Conservation (phyloP, 2,329 filamentous ascomycete species). For the Cordyceps fumosorosea region DNA sequence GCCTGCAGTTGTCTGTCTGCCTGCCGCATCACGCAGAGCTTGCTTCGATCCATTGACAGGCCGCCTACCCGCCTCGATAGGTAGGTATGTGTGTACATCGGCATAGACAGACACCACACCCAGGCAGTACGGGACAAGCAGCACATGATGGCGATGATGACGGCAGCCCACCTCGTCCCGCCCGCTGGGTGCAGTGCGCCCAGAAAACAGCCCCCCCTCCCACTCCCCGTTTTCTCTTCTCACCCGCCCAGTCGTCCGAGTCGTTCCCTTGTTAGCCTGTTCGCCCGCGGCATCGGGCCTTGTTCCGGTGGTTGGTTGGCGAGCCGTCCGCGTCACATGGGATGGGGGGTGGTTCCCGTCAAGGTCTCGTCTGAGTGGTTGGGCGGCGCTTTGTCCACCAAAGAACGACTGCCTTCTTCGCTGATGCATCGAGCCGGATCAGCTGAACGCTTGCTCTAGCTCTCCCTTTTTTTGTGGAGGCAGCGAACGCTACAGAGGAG, state of each 20-base stretch:
- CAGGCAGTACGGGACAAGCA: neutral
- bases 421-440: constrained; percentile 9
- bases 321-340: constrained; percentile 9
- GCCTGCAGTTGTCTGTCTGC: neutral
- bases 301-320: constrained; percentile 13
- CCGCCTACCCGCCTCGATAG: neutral
- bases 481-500: neutral
- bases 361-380: neutral
- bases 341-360: neutral
- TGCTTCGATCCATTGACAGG: constrained; percentile 7
- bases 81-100: neutral
- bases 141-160: constrained; percentile 13
- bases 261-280: neutral
- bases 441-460: constrained; percentile 9
- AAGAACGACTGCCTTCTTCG: neutral
- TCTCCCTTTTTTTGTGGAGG: constrained; percentile 9
- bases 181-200: neutral
- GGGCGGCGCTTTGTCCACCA: neutral
- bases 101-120: neutral
- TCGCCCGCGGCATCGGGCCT: constrained; percentile 9
- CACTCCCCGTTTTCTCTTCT: neutral
- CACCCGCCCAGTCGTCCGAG: neutral
- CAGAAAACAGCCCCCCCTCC: neutral
- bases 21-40: neutral
- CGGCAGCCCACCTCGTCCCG: neutral